Base-by-base conservation (phyloP, 208 protist species). In the Wallacemonas sp. region DNA sequence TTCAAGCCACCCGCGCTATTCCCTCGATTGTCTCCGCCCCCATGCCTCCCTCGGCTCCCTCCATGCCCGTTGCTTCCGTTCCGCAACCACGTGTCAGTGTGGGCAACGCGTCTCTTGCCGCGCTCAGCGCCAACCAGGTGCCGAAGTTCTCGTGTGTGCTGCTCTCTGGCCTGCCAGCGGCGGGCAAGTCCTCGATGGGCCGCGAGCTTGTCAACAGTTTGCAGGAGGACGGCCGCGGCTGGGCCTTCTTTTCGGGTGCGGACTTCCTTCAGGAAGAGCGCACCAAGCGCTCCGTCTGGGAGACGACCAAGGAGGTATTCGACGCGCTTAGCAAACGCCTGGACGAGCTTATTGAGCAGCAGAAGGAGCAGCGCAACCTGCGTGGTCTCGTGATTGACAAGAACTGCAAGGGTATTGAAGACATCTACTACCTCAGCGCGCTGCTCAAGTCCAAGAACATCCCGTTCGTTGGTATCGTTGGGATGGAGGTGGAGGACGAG, bases 371-470 rank as follows among this genome's bases (percentile, higher is more conserved):
- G 26, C 77, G 81, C 59, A 80, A 81, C 66, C 72, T 95, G 27
- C 91, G 92, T 49, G 89, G 89, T 19, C 70, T 95, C 44, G 77
- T 95, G 33, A 91, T 95, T 61, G 89, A 95, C 71, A 95, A 95
- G 66, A 92, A 95, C 73, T 87, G 82, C 68, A 90, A 90, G 60
- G 78, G 80, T 31, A 86, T 91, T 46, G 89, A 95, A 66, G 89
- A 95, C 45, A 63, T 95, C 9, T 92, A 86, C 64, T 95, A 92
- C 64, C 73, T 95, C 14, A 84, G 67, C 41, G 78, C 78, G n/a
- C 77, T 95, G 38, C 86, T 95, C 24, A 73, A 78, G 44, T 70
- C 77, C 14, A 85, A 86, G 70, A 71, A 70, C 38, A 88, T 95
- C 44, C 81, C 83, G 14, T 91, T 95, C 75, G 84, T 91, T 22